A percentile compares a stretch with the other conserved stretches of the same genome.
These are phyloP conservation scores for Houttuynia cordata DNA, from an alignment of 164 flowering plant genomes.

Conservation along the genomic window DNA sequence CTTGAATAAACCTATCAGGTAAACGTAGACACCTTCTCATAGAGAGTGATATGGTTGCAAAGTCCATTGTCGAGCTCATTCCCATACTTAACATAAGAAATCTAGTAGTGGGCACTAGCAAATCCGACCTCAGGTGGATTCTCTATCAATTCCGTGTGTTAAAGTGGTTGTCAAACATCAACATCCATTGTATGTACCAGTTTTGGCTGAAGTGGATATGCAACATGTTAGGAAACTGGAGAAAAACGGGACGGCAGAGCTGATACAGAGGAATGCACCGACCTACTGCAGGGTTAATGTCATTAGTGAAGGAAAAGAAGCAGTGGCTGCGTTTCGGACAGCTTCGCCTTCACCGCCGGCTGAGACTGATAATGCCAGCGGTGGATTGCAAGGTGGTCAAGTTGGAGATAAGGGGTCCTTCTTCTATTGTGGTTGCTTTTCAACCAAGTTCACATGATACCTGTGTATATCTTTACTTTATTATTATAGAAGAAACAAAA, in stretches of 20 bases:
- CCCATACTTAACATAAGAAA: constrained; percentile 56
- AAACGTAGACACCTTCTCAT: constrained; percentile 60
- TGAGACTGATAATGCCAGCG: neutral
- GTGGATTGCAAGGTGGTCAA: neutral
- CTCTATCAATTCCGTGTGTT: neutral
- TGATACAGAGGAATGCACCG: constrained; percentile 4
- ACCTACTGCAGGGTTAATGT: constrained; percentile 5
- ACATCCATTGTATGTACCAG: neutral
- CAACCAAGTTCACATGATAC: neutral
- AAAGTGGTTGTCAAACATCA: neutral
- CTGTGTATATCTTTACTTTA: neutral
- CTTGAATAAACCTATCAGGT: constrained; percentile 26
- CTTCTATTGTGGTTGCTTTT: constrained; percentile 1
- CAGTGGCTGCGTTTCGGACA: neutral
- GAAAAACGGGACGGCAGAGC: constrained; percentile 5
- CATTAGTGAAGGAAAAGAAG: constrained; percentile 4
- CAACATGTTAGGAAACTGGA: neutral
- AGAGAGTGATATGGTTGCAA: constrained; percentile 48
- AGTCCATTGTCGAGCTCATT: constrained; percentile 57
- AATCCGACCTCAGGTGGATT: constrained; percentile 32
- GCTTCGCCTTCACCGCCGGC: neutral
- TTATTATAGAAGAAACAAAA: too few relatives aligned
- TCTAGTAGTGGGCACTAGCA: constrained; percentile 48
- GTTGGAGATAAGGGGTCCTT: neutral
- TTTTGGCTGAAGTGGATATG: neutral